A percentile compares a stretch with the other conserved stretches of the same genome.
These are phyloP conservation scores for Trichoderma citrinoviride DNA, from an alignment of 2,329 filamentous ascomycete genomes.

Conservation along the genomic window DNA sequence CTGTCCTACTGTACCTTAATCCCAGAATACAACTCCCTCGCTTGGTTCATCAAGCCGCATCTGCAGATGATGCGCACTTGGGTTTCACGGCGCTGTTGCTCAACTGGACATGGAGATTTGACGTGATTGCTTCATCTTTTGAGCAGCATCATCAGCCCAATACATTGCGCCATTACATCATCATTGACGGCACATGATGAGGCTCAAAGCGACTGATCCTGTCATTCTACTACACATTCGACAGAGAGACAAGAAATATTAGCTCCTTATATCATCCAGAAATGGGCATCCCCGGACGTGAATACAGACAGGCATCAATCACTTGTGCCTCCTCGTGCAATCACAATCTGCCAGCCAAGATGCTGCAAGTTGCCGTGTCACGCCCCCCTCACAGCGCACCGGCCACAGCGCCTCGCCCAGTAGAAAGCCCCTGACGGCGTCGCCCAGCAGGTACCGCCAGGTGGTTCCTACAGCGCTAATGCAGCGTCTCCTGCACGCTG, in stretches of 20 bases:
- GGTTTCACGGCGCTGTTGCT: neutral
- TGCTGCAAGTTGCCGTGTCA: neutral
- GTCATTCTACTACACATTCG: too few relatives aligned
- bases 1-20: too few relatives aligned
- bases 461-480: constrained; percentile 17
- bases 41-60: too few relatives aligned
- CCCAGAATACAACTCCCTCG: too few relatives aligned
- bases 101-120: neutral
- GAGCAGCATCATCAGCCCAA: neutral
- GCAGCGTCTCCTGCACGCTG: constrained; percentile 3
- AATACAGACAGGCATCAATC: too few relatives aligned
- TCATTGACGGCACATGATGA: neutral
- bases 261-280: too few relatives aligned
- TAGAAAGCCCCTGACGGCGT: neutral
- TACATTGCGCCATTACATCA: neutral
- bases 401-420: neutral
- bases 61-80: neutral
- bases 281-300: too few relatives aligned
- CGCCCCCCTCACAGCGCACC: neutral
- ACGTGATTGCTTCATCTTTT: neutral
- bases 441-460: neutral
- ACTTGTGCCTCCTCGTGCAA: too few relatives aligned
- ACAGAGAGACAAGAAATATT: too few relatives aligned
- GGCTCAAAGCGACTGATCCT: neutral
- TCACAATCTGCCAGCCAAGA: too few relatives aligned